Percentiles rank a stretch among this genome's conserved stretches.
Conservation (phyloP, 495 filamentous ascomycete genomes). For the Tuber microsphaerosporum region DNA sequence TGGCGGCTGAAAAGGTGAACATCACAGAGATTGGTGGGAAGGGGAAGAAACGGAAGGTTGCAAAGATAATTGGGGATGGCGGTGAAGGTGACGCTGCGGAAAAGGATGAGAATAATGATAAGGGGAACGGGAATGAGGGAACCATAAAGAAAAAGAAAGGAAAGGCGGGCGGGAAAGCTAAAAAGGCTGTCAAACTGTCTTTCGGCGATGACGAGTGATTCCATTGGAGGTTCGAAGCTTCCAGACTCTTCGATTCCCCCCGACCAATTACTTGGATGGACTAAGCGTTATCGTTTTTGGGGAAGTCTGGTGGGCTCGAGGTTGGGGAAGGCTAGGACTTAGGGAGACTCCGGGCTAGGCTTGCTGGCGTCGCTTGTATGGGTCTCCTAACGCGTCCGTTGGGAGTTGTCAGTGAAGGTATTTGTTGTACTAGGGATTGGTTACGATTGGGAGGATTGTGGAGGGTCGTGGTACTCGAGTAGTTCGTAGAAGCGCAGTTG, state of each 20-base stretch:
- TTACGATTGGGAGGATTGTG: background rate
- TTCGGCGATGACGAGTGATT: constrained; percentile 35
- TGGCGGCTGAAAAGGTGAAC: constrained; percentile 13
- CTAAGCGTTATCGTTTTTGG: background rate
- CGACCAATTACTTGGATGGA: background rate
- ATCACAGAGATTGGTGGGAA: constrained; percentile 28
- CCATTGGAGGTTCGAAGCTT: background rate
- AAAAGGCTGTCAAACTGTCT: constrained; percentile 37
- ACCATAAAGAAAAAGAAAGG: constrained; percentile 14
- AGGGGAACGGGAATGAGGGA: background rate
- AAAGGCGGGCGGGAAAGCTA: constrained; percentile 25
- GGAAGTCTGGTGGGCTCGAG: background rate
- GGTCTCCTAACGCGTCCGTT: background rate
- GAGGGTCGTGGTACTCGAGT: background rate
- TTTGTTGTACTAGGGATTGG: background rate
- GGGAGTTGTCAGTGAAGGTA: background rate
- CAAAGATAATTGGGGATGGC: constrained; percentile 31
- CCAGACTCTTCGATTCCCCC: background rate
- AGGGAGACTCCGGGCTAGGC: background rate
- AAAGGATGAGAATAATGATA: background rate
- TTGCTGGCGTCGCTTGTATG: background rate
- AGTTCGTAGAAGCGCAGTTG: background rate
- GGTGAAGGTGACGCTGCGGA: constrained; percentile 22
- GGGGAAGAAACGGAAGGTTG: constrained; percentile 37
- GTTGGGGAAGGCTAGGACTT: background rate